These are phyloP conservation scores for Asterionellopsis glacialis DNA, from an alignment of 108 stramenopile species.

Conservation along the genomic window DNA sequence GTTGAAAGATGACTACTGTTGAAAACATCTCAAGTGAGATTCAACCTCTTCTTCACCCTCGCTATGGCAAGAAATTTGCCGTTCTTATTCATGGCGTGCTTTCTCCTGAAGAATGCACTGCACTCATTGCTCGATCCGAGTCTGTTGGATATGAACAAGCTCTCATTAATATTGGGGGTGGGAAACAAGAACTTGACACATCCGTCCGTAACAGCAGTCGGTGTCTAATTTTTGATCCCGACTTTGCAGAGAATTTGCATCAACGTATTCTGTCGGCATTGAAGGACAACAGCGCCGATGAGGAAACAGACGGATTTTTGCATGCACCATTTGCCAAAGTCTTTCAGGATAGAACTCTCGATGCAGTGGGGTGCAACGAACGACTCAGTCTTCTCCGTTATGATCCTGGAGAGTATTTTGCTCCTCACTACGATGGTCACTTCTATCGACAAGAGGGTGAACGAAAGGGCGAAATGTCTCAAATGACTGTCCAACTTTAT, in stretches of 20 bases:
- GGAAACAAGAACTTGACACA: background rate
- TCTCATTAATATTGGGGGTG: conserved; percentile 5
- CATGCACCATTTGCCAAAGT: no score
- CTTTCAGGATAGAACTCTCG: no score
- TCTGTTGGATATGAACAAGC: conserved; percentile 16
- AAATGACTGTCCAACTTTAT: conserved; percentile 27
- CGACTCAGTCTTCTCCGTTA: conserved; percentile 28
- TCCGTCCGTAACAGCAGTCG: conserved; percentile 7
- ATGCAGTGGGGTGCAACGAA: conserved; percentile 27
- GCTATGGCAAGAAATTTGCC: no score
- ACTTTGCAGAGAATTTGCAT: conserved; percentile 3
- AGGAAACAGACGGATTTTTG: no score
- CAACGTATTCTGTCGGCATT: conserved; percentile 1
- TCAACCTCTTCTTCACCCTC: no score
- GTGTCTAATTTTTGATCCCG: conserved; percentile 12
- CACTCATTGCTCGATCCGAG: conserved; percentile 13
- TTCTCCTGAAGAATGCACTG: conserved; percentile 24
- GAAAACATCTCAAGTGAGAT: no score
- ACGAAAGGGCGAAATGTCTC: conserved; percentile 25
- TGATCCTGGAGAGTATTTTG: conserved; percentile 25
- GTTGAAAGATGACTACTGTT: no score
- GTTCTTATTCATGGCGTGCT: conserved; percentile 13
- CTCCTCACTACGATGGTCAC: conserved; percentile 25
- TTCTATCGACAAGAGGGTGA: conserved; percentile 17
- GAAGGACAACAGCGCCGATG: no score